phyloP scores from a whole-genome alignment of 768 basidiomycete species.

The Trichaptum fuscoviolaceum region DNA sequence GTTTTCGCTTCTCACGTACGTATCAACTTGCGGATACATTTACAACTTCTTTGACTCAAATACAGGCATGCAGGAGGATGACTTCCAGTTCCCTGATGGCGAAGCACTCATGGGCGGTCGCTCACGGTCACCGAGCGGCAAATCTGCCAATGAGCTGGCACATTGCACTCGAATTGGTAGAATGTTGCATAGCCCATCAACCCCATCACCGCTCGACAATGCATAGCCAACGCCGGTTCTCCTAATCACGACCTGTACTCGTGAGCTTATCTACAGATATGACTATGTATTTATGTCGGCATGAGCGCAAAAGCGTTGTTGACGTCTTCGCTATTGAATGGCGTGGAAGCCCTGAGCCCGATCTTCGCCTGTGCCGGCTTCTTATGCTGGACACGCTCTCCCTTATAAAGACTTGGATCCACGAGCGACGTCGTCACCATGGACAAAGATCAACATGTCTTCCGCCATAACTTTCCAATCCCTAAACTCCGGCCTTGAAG shows the following conservation, averaged over 20 bases:
- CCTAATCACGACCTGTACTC: not conserved
- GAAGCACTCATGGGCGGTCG: not conserved
- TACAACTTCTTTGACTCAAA: not conserved
- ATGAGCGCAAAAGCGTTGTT: not conserved
- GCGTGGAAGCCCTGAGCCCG: not conserved
- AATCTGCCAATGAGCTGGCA: not conserved
- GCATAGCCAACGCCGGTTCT: not conserved
- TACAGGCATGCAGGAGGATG: not conserved
- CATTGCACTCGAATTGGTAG: not conserved
- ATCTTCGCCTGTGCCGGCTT: not conserved
- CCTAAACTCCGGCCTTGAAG: not conserved
- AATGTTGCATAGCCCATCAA: not conserved
- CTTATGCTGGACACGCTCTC: not conserved
- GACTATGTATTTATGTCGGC: not conserved
- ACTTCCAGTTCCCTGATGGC: not conserved
- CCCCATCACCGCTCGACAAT: not conserved
- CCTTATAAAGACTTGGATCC: not conserved
- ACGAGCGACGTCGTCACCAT: not conserved
- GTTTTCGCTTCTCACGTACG: not conserved
- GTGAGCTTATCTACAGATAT: not conserved
- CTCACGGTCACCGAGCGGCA: not conserved
- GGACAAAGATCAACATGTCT: not conserved
- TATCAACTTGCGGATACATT: not conserved
- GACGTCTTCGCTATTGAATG: not conserved
- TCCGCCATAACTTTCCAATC: not conserved